Percentiles rank a stretch among this genome's conserved stretches.
Conservation (phyloP, 176 grass and related monocot species). For the Neostapfia colusana region DNA sequence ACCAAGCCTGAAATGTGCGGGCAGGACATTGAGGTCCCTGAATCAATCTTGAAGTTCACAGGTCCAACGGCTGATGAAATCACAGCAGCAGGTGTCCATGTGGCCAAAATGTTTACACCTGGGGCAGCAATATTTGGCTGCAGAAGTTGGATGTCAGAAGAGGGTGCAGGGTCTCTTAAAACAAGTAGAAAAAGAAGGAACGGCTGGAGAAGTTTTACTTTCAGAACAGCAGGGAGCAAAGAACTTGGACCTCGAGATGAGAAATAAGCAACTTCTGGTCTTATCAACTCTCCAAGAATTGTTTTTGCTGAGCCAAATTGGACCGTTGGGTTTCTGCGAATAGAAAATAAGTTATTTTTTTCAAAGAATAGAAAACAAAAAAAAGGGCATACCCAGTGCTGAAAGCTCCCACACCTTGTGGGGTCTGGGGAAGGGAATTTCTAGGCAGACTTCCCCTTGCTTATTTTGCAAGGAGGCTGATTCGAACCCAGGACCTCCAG, state of each 20-base stretch:
- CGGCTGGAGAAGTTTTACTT: constrained; percentile 47
- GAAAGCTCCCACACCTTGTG: too few relatives aligned
- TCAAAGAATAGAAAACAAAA: background rate
- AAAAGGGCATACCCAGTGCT: too few relatives aligned
- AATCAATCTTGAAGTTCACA: constrained; percentile 84
- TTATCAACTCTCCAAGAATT: constrained; percentile 65
- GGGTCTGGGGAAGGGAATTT: too few relatives aligned
- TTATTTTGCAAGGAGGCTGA: too few relatives aligned
- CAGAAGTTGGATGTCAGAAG: constrained; percentile 13
- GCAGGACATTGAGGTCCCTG: constrained; percentile 95
- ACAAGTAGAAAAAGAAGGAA: background rate
- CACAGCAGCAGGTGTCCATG: constrained; percentile 77
- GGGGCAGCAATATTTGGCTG: constrained; percentile 90
- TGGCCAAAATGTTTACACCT: constrained; percentile 94
- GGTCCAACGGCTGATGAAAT: constrained; percentile 54
- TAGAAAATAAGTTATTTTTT: background rate
- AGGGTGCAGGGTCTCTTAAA: background rate
- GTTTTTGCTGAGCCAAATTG: constrained; percentile 72
- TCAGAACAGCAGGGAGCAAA: constrained; percentile 73
- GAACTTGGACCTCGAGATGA: constrained; percentile 93
- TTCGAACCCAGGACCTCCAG: too few relatives aligned
- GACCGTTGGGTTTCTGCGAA: constrained; percentile 62
- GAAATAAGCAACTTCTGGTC: constrained; percentile 92
- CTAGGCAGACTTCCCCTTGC: too few relatives aligned
- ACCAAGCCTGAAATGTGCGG: constrained; percentile 72